Evolutionary conservation across 768 basidiomycete species (phyloP).

Genomic region (Agaricus subrufescens): DNA sequence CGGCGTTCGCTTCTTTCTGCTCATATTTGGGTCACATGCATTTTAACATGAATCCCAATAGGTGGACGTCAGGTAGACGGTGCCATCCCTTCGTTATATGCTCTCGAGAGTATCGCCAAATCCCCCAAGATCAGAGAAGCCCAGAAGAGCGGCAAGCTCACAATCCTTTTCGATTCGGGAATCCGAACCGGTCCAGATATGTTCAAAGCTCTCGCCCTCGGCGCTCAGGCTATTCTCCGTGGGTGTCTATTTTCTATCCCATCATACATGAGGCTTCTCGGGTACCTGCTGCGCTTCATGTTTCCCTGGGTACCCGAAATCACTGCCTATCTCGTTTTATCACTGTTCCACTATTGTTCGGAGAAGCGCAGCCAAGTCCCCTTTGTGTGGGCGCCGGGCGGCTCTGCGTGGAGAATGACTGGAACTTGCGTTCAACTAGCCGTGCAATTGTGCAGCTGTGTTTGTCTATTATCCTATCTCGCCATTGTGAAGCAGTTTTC

Average conservation of each 20-base stretch:
- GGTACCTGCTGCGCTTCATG: not conserved
- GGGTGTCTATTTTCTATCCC: constrained; percentile 23
- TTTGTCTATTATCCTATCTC: too few relatives aligned
- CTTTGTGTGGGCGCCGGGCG: too few relatives aligned
- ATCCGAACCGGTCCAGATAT: constrained; percentile 82
- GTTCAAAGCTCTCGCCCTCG: constrained; percentile 80
- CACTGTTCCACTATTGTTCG: too few relatives aligned
- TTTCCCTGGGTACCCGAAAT: not conserved
- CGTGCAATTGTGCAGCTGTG: too few relatives aligned
- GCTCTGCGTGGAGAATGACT: too few relatives aligned
- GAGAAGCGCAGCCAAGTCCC: too few relatives aligned
- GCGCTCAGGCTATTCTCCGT: constrained; percentile 79
- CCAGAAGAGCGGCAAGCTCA: constrained; percentile 55
- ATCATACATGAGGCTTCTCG: not conserved
- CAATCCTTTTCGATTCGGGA: constrained; percentile 75
- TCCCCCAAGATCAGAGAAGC: constrained; percentile 55
- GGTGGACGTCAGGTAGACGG: constrained; percentile 79
- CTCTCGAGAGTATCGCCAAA: constrained; percentile 62
- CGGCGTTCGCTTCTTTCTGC: not conserved
- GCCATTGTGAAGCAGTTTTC: too few relatives aligned
- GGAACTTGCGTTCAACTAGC: too few relatives aligned
- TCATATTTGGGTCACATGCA: not conserved
- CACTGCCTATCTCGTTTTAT: too few relatives aligned
- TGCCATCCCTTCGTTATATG: constrained; percentile 66
- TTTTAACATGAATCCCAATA: constrained; percentile 18